phyloP scores from a whole-genome alignment of 352 stramenopile genomes.

The Peronosclerospora sorghi region DNA sequence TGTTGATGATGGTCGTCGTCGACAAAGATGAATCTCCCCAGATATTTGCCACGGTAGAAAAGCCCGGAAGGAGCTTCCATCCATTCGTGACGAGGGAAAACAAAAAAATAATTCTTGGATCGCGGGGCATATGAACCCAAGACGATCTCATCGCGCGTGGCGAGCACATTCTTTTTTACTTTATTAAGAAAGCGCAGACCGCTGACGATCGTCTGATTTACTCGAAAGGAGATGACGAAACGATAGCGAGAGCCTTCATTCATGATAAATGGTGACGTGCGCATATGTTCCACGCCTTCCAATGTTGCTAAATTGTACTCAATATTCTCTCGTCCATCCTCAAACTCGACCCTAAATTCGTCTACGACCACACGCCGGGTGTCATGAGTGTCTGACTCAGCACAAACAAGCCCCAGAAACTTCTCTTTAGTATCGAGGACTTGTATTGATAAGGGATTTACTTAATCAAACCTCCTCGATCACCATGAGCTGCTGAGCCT shows the following conservation, averaged over 20 bases:
- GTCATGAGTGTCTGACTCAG: constrained; percentile 36
- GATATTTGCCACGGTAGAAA: constrained; percentile 84
- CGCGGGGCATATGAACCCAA: constrained; percentile 76
- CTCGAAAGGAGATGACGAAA: constrained; percentile 74
- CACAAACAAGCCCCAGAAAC: not conserved
- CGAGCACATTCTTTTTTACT: constrained; percentile 74
- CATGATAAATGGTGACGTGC: constrained; percentile 60
- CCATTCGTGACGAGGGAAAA: constrained; percentile 70
- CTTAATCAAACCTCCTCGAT: constrained; percentile 45
- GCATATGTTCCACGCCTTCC: constrained; percentile 57
- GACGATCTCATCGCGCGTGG: constrained; percentile 66
- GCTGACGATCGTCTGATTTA: constrained; percentile 79
- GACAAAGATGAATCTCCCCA: constrained; percentile 59
- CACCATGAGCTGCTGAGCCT: constrained; percentile 59
- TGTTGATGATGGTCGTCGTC: constrained; percentile 61
- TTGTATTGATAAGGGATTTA: not conserved
- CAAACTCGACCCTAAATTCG: constrained; percentile 81
- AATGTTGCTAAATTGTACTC: constrained; percentile 65
- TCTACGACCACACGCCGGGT: constrained; percentile 67
- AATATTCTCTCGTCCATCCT: constrained; percentile 52
- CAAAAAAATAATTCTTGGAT: constrained; percentile 65
- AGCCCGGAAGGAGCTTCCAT: constrained; percentile 76
- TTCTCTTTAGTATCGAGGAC: not conserved
- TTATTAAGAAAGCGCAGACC: constrained; percentile 81
- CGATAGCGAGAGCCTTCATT: constrained; percentile 73